These are phyloP conservation scores for Gossypium armourianum DNA, from an alignment of 441 rosid species.

Conservation along the genomic window DNA sequence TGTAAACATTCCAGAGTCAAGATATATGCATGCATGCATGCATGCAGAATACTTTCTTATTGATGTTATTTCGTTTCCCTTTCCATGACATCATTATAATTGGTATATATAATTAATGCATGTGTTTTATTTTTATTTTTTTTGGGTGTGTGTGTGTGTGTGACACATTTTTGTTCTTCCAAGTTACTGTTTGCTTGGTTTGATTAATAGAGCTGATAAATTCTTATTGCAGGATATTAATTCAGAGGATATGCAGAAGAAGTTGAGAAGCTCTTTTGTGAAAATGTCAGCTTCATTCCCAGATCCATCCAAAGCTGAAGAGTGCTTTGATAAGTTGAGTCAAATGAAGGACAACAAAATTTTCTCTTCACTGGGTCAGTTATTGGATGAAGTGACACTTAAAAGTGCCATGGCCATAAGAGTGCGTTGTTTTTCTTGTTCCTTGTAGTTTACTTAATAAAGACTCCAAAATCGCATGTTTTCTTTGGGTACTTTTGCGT, in stretches of 20 bases:
- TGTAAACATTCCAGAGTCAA: neutral
- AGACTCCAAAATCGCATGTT: neutral
- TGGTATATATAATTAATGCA: neutral
- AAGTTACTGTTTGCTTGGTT: neutral
- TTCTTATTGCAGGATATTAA: slow-evolving; percentile 41
- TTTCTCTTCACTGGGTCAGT: slow-evolving; percentile 41
- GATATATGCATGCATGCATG: neutral
- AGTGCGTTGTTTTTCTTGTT: slow-evolving; percentile 31
- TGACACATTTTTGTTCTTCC: neutral
- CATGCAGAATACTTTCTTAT: neutral
- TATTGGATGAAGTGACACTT: slow-evolving; percentile 43
- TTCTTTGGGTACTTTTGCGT: slow-evolving; percentile 9
- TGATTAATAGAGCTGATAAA: slow-evolving; percentile 16
- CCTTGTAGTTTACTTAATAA: slow-evolving; percentile 7
- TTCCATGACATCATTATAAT: neutral
- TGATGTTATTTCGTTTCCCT: neutral
- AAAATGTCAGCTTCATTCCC: slow-evolving; percentile 72
- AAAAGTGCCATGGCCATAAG: slow-evolving; percentile 33
- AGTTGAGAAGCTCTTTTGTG: slow-evolving; percentile 32
- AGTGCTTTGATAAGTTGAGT: slow-evolving; percentile 51
- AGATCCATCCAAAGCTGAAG: slow-evolving; percentile 68
- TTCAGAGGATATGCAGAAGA: slow-evolving; percentile 43
- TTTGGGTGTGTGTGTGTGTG: neutral
- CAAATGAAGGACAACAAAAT: slow-evolving; percentile 51
- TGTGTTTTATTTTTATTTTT: neutral